Evolutionary conservation across 495 filamentous ascomycete species (phyloP).

Genomic region (Neurospora terricola): DNA sequence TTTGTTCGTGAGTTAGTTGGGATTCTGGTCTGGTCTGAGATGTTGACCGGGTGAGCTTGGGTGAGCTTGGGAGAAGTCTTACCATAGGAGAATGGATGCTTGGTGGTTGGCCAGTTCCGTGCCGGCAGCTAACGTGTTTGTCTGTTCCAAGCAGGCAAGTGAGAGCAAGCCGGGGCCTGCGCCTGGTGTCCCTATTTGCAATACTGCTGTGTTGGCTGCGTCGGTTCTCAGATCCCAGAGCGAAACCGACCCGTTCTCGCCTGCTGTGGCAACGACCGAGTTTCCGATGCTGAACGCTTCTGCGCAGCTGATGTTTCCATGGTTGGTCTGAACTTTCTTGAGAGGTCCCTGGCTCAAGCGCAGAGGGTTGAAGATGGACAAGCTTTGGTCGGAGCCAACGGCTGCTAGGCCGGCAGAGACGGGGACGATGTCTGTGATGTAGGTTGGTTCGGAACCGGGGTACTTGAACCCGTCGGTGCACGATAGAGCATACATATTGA

Average conservation of each 20-base stretch:
- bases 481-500: constrained; percentile 37
- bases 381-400: constrained; percentile 44
- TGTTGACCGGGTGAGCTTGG: neutral
- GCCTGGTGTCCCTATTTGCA: constrained; percentile 27
- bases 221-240: constrained; percentile 47
- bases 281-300: constrained; percentile 32
- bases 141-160: constrained; percentile 48
- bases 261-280: constrained; percentile 44
- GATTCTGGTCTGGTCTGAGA: neutral
- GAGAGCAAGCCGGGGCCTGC: constrained; percentile 51
- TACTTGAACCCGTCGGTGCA: constrained; percentile 34
- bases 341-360: constrained; percentile 31
- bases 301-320: constrained; percentile 49
- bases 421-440: constrained; percentile 43
- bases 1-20: neutral
- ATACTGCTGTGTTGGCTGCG: constrained; percentile 19
- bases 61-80: constrained; percentile 7
- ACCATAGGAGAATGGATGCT: constrained; percentile 70
- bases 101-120: constrained; percentile 68
- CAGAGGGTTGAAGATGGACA: constrained; percentile 44
- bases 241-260: constrained; percentile 50
- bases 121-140: constrained; percentile 59
- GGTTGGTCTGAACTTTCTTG: constrained; percentile 32
- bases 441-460: constrained; percentile 31
- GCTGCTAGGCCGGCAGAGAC: constrained; percentile 33